Evolutionary conservation across 495 filamentous ascomycete genomes (phyloP).

Genomic region (Aspergillus avenaceus): DNA sequence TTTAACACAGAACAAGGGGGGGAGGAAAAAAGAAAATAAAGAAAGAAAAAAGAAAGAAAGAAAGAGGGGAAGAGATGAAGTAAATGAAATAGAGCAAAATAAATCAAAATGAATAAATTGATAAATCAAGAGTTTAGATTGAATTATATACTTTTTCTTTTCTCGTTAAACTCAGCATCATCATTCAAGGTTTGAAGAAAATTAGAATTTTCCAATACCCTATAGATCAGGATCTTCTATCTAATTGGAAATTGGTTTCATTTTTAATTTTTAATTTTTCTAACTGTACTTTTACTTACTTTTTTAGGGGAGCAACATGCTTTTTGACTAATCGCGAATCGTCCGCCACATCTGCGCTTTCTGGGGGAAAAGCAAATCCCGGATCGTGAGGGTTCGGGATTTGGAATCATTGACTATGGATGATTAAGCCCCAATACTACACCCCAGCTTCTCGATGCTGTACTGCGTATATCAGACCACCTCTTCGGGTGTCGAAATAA

Average conservation of each 20-base stretch:
- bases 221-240: background rate
- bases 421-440: constrained; percentile 17
- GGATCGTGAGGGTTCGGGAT: constrained; percentile 13
- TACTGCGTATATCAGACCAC: constrained; percentile 20
- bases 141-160: no score
- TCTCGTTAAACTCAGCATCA: no score
- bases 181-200: no score
- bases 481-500: constrained; percentile 7
- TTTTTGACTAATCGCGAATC: constrained; percentile 14
- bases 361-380: constrained; percentile 18
- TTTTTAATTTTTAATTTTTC: no score
- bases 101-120: no score
- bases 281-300: no score
- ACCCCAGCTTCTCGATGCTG: constrained; percentile 1
- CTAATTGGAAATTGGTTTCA: no score
- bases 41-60: background rate
- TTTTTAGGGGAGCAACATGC: background rate
- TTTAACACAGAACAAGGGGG: background rate
- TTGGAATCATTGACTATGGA: constrained; percentile 15
- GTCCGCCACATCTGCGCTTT: constrained; percentile 6
- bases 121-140: no score
- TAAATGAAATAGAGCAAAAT: no score
- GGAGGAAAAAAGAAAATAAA: background rate
- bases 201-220: no score
- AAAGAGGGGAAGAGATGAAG: no score